phyloP scores from a whole-genome alignment of 306 rosid species.

The Cajanus cajan region DNA sequence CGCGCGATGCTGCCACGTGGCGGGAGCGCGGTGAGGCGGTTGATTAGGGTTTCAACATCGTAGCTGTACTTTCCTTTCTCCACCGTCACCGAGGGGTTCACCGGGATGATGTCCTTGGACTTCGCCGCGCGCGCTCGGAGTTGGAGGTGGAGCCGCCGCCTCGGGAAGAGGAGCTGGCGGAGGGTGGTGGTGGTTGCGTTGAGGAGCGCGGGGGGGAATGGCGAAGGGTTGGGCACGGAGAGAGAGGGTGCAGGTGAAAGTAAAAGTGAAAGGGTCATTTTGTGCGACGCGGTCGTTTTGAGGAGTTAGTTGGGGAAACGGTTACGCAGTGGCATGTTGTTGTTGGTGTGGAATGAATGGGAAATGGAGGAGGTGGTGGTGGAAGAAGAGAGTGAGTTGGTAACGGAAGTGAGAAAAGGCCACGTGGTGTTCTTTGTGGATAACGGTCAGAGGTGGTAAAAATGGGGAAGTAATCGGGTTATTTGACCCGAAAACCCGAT shows the following conservation, averaged over 20 bases:
- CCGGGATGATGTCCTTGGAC: slow-evolving; percentile 63
- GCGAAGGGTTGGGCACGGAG: slow-evolving; percentile 46
- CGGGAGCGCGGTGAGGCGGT: slow-evolving; percentile 82
- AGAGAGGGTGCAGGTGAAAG: slow-evolving; percentile 40
- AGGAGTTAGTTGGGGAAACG: slow-evolving; percentile 18
- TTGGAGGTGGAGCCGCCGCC: background rate
- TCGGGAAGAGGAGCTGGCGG: slow-evolving; percentile 26
- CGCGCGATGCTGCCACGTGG: slow-evolving; percentile 99
- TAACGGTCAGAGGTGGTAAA: slow-evolving; percentile 35
- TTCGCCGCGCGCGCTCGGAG: slow-evolving; percentile 58
- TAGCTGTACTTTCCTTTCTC: slow-evolving; percentile 93
- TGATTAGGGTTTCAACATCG: slow-evolving; percentile 87
- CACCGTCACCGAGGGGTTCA: slow-evolving; percentile 72
- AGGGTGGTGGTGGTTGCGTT: slow-evolving; percentile 32
- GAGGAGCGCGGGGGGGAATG: slow-evolving; percentile 41
- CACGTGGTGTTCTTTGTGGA: slow-evolving; percentile 71
- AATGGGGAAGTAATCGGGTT: slow-evolving; percentile 13
- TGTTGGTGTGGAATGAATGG: background rate
- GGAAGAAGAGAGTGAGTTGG: slow-evolving; percentile 13
- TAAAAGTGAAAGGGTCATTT: slow-evolving; percentile 59
- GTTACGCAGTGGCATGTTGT: background rate
- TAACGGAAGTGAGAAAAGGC: slow-evolving; percentile 41
- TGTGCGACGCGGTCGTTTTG: slow-evolving; percentile 35
- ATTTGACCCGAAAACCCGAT: slow-evolving; percentile 19
- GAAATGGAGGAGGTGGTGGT: slow-evolving; percentile 3